Evolutionary conservation across 768 basidiomycete genomes (phyloP).

Genomic region (Rhizopogon vulgaris): DNA sequence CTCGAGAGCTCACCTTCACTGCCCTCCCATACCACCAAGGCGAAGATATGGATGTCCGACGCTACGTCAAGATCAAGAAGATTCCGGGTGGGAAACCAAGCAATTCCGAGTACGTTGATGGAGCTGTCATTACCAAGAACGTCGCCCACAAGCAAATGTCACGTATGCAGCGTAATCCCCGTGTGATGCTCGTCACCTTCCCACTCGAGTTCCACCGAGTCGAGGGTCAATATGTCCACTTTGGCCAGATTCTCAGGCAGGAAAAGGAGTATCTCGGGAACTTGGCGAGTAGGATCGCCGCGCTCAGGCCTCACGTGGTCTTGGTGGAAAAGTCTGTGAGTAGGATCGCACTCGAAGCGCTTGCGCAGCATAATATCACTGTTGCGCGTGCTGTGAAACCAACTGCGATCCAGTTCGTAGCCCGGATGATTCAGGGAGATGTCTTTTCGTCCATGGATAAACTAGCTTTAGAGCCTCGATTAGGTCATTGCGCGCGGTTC

Average conservation of each 20-base stretch:
- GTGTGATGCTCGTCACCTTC: constrained; percentile 95
- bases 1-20: constrained; percentile 79
- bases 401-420: constrained; percentile 79
- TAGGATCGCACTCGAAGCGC: constrained; percentile 79
- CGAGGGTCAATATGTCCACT: constrained; percentile 88
- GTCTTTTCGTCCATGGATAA: constrained; percentile 95
- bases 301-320: constrained; percentile 85
- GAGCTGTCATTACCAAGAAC: constrained; percentile 96
- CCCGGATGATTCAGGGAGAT: constrained; percentile 93
- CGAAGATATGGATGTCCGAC: constrained; percentile 90
- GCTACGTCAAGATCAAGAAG: constrained; percentile 98
- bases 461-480: constrained; percentile 78
- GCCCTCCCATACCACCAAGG: constrained; percentile 67
- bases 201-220: constrained; percentile 91
- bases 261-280: constrained; percentile 91
- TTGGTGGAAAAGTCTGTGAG: constrained; percentile 91
- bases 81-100: constrained; percentile 88
- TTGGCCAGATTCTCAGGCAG: constrained; percentile 85
- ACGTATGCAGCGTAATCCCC: constrained; percentile 73
- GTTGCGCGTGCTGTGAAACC: constrained; percentile 88
- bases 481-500: constrained; percentile 85
- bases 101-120: constrained; percentile 96
- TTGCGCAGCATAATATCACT: constrained; percentile 79
- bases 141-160: constrained; percentile 96
- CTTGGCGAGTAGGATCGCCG: constrained; percentile 83